phyloP scores from a whole-genome alignment of 768 basidiomycete species.

The Xanthoconium stramineum region DNA sequence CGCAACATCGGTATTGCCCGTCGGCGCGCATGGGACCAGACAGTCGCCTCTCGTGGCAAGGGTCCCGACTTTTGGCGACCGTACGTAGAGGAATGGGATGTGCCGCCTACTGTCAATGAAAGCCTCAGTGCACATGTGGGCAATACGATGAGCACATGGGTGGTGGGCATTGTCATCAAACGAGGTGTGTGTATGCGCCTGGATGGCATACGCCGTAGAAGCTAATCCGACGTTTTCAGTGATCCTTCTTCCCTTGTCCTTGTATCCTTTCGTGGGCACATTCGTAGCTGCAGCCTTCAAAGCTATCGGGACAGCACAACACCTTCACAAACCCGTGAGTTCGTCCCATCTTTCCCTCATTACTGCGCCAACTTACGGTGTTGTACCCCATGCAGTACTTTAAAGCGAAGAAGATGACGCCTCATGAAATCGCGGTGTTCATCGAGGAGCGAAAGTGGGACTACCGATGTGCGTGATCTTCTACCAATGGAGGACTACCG shows the following conservation, averaged over 20 bases:
- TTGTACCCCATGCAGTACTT: conserved; percentile 59
- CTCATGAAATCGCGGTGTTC: conserved; percentile 65
- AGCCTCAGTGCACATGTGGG: conserved; percentile 20
- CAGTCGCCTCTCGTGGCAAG: conserved; percentile 80
- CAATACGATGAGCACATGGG: conserved; percentile 15
- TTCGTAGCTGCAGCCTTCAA: conserved; percentile 61
- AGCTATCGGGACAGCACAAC: conserved; percentile 61
- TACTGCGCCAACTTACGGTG: background rate
- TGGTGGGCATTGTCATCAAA: conserved; percentile 15
- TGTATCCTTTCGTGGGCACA: conserved; percentile 71
- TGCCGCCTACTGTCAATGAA: conserved; percentile 45
- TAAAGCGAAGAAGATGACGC: conserved; percentile 76
- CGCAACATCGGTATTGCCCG: conserved; percentile 80
- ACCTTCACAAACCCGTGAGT: conserved; percentile 66
- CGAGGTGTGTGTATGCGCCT: conserved; percentile 17
- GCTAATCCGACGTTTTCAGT: conserved; percentile 32
- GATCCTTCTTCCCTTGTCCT: conserved; percentile 55
- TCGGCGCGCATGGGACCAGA: conserved; percentile 76
- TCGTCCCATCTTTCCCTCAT: background rate
- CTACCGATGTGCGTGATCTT: conserved; percentile 58
- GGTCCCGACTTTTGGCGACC: conserved; percentile 79
- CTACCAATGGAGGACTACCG: background rate
- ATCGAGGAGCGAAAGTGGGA: conserved; percentile 91
- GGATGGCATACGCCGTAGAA: background rate
- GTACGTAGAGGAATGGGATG: conserved; percentile 79